Evolutionary conservation across 2,329 filamentous ascomycete genomes (phyloP), one percentile per base, ranked within the genome.

Genomic region (Alternaria alternata): DNA sequence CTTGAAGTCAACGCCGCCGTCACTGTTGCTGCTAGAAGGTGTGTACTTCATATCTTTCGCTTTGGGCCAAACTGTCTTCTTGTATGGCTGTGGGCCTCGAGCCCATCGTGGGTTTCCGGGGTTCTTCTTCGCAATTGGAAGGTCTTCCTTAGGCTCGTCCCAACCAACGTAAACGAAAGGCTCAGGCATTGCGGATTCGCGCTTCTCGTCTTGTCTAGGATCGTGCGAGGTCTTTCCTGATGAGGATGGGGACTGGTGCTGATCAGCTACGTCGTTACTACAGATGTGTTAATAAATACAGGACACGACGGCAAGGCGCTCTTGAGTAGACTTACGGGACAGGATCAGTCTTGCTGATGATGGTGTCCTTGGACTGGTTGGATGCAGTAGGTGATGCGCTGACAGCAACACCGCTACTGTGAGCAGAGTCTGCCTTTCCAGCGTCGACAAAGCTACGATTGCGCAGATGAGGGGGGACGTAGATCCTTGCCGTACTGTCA

Each of bases 391-490:
- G 55, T 6, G 60, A 62, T 22, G 4, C 39, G 18, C 58, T 48
- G 24, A 39, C 36, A 16, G 51, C 48, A 16, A 43, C 34, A 12
- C 47, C 34, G 20, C 49, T 38, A 9, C 36, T 57, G 24, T 54
- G 36, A 16, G 47, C 57, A 18, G 58, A 41, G 38, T 65, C 48
- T 42, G n/a, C n/a, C 39, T 57, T 63, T 7, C 44, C 24, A 12
- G 18, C 36, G 18, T 47, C 44, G 48, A 39, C 46, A 30, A 52
- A 28, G 44, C 22, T 32, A 34, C 36, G 54, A 51, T 66, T 69
- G 49, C 71, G 73, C 39, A 71, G 6, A 47, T 75, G 73, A 9
- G 71, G 71, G 14, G 73, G 70, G 18, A 74, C 24, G n/a, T 62
- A 73, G 2, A 49, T 62, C 28, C 57, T 53, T 7, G 48, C 63